Conservation (phyloP, 2,329 filamentous ascomycete genomes). For the Trichoderma semiorbis region DNA sequence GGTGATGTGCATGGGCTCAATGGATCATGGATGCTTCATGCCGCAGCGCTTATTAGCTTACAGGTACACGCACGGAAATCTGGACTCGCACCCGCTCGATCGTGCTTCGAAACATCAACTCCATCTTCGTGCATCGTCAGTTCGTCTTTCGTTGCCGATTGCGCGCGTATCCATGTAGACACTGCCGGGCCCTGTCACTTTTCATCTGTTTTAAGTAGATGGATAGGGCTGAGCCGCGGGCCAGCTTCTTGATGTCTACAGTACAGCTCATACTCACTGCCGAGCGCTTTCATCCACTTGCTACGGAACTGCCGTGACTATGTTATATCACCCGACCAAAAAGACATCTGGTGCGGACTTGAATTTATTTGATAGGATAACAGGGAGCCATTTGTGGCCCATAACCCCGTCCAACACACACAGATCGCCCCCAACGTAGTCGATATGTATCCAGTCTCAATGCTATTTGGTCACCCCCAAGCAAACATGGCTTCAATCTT, state of each 20-base stretch:
- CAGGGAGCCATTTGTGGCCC: background rate
- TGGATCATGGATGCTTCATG: background rate
- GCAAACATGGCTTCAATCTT: background rate
- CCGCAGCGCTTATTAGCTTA: background rate
- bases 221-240: constrained; percentile 15
- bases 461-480: background rate
- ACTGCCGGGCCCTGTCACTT: background rate
- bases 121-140: constrained; percentile 11
- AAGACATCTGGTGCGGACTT: background rate
- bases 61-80: background rate
- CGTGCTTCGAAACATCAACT: background rate
- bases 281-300: background rate
- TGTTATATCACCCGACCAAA: background rate
- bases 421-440: background rate
- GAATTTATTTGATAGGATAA: background rate
- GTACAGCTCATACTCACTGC: background rate
- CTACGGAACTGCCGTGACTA: background rate
- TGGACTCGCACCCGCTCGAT: constrained; percentile 6
- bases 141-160: constrained; percentile 8
- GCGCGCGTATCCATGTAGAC: background rate
- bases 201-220: constrained; percentile 1
- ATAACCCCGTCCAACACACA: background rate
- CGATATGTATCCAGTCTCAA: background rate
- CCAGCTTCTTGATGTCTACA: background rate
- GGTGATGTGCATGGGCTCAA: constrained; percentile 4